Evolutionary conservation across 139 green algal species (phyloP), one percentile per base, ranked within the genome.

Genomic region (Chloropicon primus): DNA sequence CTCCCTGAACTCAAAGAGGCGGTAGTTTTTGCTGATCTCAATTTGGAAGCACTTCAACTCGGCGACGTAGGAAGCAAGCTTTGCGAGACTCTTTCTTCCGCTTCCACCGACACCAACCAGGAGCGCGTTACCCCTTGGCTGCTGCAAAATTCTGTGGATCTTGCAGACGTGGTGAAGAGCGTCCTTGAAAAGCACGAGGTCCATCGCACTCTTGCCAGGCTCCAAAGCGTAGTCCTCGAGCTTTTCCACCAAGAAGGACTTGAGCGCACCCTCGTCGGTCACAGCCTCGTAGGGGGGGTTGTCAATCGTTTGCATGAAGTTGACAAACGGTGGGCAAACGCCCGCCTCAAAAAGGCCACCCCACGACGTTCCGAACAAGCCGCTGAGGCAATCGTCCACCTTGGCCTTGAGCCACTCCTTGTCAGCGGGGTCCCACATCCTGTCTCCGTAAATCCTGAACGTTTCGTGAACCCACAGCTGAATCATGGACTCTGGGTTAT

Each of bases 101-200:
- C 75, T 87, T 80, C 91, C 91, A n/a, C 91, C 91, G 10, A 96
- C 88, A n/a, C 91, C 91, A 27, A 94, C 90, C 77, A 96, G 83
- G 80, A 96, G 82, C 25, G 88, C 88, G 77, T 96, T 93, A 80
- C 91, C 91, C 25, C 88, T 82, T 22, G 91, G 90, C 82, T 95
- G 91, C 26, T 80, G 82, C 28, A 96, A 77, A 27, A 96, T 86
- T 73, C 91, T 87, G 85, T 93, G 89, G 76, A 90, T 88, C 73
- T 85, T 86, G 85, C 90, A 96, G 21, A 94, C 83, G 83, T 94
- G 91, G 72, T 86, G 76, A 74, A 94, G 78, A 0, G 91, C 91
- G 77, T 96, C 90, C 75, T 80, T 86, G 86, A 96, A 96, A 22
- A 96, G 87, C 79, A 94, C 89, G 54, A 96, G 79, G 85, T 93